These are phyloP conservation scores for Pachysandra terminalis DNA, from an alignment of 164 flowering plant species.

Conservation along the genomic window DNA sequence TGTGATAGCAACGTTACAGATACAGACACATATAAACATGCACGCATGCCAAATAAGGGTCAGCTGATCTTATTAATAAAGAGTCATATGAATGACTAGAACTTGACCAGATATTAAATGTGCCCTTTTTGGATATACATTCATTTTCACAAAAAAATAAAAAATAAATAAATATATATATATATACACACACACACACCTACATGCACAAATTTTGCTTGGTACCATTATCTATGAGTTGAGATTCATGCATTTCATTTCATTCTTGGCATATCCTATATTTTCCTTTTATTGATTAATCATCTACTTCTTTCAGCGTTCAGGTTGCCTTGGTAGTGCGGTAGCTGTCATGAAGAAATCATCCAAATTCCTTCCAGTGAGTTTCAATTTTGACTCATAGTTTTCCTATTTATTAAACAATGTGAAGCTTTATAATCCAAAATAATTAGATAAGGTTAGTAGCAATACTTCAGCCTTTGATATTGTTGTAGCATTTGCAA, in stretches of 20 bases:
- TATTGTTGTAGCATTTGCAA: not conserved
- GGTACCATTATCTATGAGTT: not conserved
- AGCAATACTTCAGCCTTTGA: not conserved
- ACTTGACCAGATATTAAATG: too few species aligned
- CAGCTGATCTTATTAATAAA: too few species aligned
- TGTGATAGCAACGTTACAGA: not conserved
- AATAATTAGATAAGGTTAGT: not conserved
- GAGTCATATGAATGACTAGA: too few species aligned
- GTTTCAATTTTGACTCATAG: constrained; percentile 13
- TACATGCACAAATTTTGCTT: not conserved
- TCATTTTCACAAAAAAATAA: too few species aligned
- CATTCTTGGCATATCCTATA: not conserved
- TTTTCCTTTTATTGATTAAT: constrained; percentile 14
- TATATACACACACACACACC: too few species aligned
- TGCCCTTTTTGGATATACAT: too few species aligned
- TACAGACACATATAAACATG: not conserved
- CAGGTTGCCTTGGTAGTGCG: constrained; percentile 90
- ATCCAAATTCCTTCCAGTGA: constrained; percentile 86
- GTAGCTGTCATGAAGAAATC: constrained; percentile 96
- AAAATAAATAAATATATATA: too few species aligned
- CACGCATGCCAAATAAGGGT: too few species aligned
- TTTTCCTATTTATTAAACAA: not conserved
- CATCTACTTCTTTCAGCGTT: constrained; percentile 48
- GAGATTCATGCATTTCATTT: not conserved
- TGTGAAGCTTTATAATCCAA: not conserved